These are phyloP conservation scores for Geotrichum klebahnii DNA, from an alignment of 1,139 yeast genomes.

Conservation along the genomic window DNA sequence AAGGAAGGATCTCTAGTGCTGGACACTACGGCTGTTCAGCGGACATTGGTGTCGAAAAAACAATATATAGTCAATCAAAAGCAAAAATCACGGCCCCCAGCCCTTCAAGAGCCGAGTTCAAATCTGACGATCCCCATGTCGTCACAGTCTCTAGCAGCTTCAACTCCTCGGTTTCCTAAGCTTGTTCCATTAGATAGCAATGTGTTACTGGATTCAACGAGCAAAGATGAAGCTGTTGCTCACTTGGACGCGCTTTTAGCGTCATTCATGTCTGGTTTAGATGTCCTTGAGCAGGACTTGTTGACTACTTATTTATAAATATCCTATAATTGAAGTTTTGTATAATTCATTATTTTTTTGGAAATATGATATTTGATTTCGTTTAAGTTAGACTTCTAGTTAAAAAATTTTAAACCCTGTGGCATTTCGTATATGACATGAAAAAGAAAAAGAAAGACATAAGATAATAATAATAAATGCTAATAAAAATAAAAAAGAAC, in stretches of 20 bases:
- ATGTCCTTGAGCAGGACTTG: slow-evolving; percentile 20
- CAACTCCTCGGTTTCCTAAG: slow-evolving; percentile 26
- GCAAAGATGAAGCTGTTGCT: slow-evolving; percentile 31
- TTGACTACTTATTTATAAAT: slow-evolving; percentile 1
- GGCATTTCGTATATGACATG: background rate
- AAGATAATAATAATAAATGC: too few relatives aligned
- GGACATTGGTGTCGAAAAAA: too few relatives aligned
- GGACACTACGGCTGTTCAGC: too few relatives aligned
- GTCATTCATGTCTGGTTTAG: slow-evolving; percentile 34
- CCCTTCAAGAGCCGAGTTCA: background rate
- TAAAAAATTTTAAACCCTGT: too few relatives aligned
- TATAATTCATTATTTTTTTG: background rate
- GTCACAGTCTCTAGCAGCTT: background rate
- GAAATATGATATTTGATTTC: background rate
- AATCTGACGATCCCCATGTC: background rate
- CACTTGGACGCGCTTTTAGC: slow-evolving; percentile 33
- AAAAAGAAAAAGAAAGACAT: too few relatives aligned
- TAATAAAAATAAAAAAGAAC: too few relatives aligned
- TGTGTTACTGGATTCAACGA: slow-evolving; percentile 36
- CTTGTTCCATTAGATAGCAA: slow-evolving; percentile 30
- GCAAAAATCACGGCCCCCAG: background rate
- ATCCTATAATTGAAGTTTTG: background rate
- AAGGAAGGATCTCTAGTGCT: too few relatives aligned
- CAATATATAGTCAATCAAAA: background rate
- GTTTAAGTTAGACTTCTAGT: too few relatives aligned